Evolutionary conservation across 2,329 filamentous ascomycete genomes (phyloP), one percentile per base, ranked within the genome.

Genomic region (Fusarium subtropicale): DNA sequence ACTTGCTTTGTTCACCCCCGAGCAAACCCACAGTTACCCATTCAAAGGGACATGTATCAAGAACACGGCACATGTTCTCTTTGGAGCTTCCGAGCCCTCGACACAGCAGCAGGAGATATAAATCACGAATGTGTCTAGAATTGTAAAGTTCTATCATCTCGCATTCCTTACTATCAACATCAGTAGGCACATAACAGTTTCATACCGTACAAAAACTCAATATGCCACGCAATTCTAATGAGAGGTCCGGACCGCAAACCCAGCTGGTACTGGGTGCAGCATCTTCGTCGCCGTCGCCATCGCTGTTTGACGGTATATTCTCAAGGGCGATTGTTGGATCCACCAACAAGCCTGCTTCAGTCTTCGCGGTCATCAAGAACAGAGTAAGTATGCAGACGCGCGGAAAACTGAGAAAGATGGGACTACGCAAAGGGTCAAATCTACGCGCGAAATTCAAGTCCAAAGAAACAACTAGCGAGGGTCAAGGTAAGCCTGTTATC

Each of bases 1-100:
- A 20, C 33, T 39, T 50, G 26, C 64, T 59, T 68, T 59, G 42
- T 67, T 68, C 30, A 9, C 13, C 24, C 24, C 22, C 12, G 16
- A 22, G 18, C 26, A 38, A 16, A 11, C 7, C 13, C 11, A 24
- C 6, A 24, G 18, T 22, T 22, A 22, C 20, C 18, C n/a, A 34
- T 31, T 26, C 31, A 50, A 56, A 33, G 26, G n/a, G 30, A 31
- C 33, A 18, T 46, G 48, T 58, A 50, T 31, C 16, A 24, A 55
- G 38, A 55, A 56, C 36, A 57, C 7, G 34, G 30, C 26, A 12
- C 15, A 38, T 20, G 22, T 39, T 57, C 33, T 10, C 12, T 9
- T 39, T 16, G 13, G 15, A 20, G 18, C 12, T 11, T 5, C 30
- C 33, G 39, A 26, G 4, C 15, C 26, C 9, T 10, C 26, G 18